Evolutionary conservation across 2,329 filamentous ascomycete species (phyloP), one percentile per base, ranked within the genome.

Genomic region (Pseudophaeomoniella oleicola): DNA sequence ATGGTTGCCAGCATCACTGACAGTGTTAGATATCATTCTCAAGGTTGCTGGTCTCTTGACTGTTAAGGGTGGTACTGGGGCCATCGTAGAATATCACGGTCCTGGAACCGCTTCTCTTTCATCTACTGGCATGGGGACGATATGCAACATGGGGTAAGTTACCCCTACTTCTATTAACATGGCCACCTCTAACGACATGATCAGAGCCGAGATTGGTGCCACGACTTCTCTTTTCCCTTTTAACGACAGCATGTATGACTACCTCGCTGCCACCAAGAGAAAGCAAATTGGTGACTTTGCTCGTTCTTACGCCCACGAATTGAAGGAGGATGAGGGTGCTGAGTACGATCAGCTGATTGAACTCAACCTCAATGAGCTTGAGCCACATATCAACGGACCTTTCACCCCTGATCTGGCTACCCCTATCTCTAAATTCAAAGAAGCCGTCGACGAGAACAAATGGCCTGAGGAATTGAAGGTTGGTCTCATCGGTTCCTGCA

Each of bases 321-420:
- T 98, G 45, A 75, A 74, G 41, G 79, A 83, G 56, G 90, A 98
- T 50, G 71, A 92, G 64, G 85, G 85, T 49, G 83, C 84, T 48
- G 78, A 96, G 64, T 98, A 96, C 62, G 90, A 98, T 62, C 74
- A 96, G 66, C 63, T 94, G 48, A 85, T 96, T 53, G 88, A 94
- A 67, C 84, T 98, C 66, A 88, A 98, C 71, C 75, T 98, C 38
- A 81, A 75, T 40, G 82, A 88, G 63, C 80, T 98, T 34, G 90
- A 98, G 71, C 90, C 90, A 48, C 85, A 96, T 60, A 86, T 98
- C 69, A 98, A 98, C 70, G 90, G 90, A 47, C 90, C 90, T 46
- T 96, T 96, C 75, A 98, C 90, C 17, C 90, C 90, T 43, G 90
- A 98, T 75, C 72, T 98, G 65, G 87, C 86, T 38, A 96, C 90